phyloP scores from a whole-genome alignment of 2,329 filamentous ascomycete species.

The Ophiostoma ips region DNA sequence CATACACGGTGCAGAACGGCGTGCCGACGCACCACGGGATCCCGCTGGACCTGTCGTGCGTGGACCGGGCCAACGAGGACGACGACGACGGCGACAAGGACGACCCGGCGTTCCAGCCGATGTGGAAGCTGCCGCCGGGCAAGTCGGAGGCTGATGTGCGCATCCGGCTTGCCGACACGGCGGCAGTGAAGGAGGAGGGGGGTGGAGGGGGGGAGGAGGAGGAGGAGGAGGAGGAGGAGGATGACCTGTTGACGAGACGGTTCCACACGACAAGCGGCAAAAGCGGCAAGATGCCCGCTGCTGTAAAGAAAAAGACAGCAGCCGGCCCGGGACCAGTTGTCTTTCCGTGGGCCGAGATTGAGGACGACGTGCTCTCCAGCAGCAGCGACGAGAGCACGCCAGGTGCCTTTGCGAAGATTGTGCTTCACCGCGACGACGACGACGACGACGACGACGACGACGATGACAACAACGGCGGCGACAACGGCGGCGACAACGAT shows the following conservation, averaged over 20 bases:
- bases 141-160: slow-evolving; percentile 9
- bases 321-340: neutral
- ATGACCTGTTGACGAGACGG: neutral
- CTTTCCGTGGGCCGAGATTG: slow-evolving; percentile 6
- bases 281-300: neutral
- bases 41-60: slow-evolving; percentile 10
- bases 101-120: slow-evolving; percentile 6
- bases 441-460: slow-evolving; percentile 25
- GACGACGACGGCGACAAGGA: slow-evolving; percentile 3
- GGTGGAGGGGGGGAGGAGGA: neutral
- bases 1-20: slow-evolving; percentile 18
- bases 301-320: neutral
- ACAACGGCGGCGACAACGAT: neutral
- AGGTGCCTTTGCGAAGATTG: neutral
- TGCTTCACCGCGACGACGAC: slow-evolving; percentile 18
- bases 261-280: neutral
- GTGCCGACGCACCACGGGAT: slow-evolving; percentile 21
- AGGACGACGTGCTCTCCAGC: slow-evolving; percentile 7
- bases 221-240: neutral
- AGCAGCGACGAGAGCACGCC: slow-evolving; percentile 6
- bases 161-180: slow-evolving; percentile 4
- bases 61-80: slow-evolving; percentile 6
- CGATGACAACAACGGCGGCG: too few relatives aligned
- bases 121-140: slow-evolving; percentile 13
- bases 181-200: too few relatives aligned